Percentiles rank a stretch among this genome's conserved stretches.
Evolutionary conservation across 2,329 filamentous ascomycete species (phyloP).

Genomic region (Claviceps africana): DNA sequence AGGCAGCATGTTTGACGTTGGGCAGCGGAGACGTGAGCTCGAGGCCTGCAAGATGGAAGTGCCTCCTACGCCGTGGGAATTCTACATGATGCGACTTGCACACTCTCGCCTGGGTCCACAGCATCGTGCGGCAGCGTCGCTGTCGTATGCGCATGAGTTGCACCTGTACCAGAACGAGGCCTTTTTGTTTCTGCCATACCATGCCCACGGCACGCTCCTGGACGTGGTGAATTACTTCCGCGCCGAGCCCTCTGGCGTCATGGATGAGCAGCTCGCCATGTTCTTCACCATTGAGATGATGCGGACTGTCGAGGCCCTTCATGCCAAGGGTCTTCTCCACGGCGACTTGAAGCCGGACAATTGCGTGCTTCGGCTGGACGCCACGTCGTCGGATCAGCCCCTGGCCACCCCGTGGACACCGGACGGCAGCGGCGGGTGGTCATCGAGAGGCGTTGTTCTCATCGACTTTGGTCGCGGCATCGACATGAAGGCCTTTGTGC

Average conservation of each 20-base stretch:
- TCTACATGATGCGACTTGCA: constrained; percentile 80
- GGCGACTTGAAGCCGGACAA: constrained; percentile 95
- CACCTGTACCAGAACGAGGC: constrained; percentile 85
- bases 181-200: constrained; percentile 77
- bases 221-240: constrained; percentile 84
- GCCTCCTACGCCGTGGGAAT: constrained; percentile 84
- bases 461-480: constrained; percentile 94
- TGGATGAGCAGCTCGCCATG: constrained; percentile 89
- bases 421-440: constrained; percentile 67
- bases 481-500: constrained; percentile 74
- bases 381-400: constrained; percentile 23
- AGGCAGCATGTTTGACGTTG: constrained; percentile 32
- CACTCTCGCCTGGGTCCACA: constrained; percentile 61
- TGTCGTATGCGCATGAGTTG: constrained; percentile 77
- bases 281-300: constrained; percentile 89
- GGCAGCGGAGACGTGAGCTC: constrained; percentile 39
- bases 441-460: constrained; percentile 61
- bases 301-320: constrained; percentile 76
- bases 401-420: constrained; percentile 54
- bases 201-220: constrained; percentile 82
- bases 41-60: constrained; percentile 94
- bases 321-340: constrained; percentile 67
- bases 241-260: constrained; percentile 53
- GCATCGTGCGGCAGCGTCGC: constrained; percentile 58
- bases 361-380: constrained; percentile 72